These are phyloP conservation scores for Pythium angustatum DNA, from an alignment of 352 stramenopile species.

Conservation along the genomic window DNA sequence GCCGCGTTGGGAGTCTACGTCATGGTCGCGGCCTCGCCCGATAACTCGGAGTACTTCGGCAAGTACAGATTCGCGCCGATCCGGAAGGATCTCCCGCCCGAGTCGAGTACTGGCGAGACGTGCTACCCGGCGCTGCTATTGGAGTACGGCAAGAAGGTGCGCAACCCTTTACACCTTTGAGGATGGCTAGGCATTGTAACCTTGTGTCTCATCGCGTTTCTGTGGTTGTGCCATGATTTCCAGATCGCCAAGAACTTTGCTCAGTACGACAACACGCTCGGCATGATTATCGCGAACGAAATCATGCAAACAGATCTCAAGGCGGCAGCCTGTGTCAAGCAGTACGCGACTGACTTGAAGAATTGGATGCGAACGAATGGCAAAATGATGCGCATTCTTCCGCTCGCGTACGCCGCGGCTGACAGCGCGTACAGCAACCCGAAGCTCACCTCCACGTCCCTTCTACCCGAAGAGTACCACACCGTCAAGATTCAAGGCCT, in stretches of 20 bases:
- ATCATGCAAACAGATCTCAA: constrained; percentile 85
- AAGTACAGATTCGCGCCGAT: constrained; percentile 78
- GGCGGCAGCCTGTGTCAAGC: constrained; percentile 78
- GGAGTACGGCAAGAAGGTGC: constrained; percentile 75
- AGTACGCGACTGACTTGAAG: constrained; percentile 82
- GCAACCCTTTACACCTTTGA: not conserved
- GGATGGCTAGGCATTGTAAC: too few species aligned
- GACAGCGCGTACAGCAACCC: constrained; percentile 66
- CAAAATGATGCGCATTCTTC: constrained; percentile 80
- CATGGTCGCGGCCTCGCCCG: constrained; percentile 73
- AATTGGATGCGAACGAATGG: constrained; percentile 88
- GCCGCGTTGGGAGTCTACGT: constrained; percentile 75
- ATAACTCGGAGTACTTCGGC: constrained; percentile 84
- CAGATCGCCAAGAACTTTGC: constrained; percentile 88
- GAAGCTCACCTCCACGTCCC: constrained; percentile 40
- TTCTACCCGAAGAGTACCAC: constrained; percentile 73
- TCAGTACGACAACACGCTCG: constrained; percentile 86
- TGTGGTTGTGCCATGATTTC: not conserved
- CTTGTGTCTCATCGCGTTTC: not conserved
- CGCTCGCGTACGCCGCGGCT: constrained; percentile 77
- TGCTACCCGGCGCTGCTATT: constrained; percentile 84
- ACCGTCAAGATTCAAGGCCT: constrained; percentile 82
- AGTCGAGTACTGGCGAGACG: constrained; percentile 61
- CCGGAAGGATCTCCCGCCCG: constrained; percentile 35
- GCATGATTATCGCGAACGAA: constrained; percentile 84